Conservation (phyloP, 805 yeast species). For the Spathaspora boniae region DNA sequence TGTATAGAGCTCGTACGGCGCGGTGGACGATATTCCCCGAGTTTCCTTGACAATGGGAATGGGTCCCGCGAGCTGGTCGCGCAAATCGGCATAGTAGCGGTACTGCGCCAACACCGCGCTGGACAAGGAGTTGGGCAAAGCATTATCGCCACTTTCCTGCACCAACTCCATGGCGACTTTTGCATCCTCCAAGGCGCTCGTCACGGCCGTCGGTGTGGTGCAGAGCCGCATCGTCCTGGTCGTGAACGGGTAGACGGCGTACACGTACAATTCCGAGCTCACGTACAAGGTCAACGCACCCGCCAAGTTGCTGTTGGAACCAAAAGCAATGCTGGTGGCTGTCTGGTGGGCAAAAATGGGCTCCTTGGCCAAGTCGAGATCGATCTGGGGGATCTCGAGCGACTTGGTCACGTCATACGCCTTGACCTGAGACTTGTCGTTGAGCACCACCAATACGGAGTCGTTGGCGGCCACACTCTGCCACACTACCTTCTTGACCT, state of each 20-base stretch:
- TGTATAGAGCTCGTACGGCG: constrained; percentile 10
- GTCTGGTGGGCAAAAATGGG: constrained; percentile 11
- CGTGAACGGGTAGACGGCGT: constrained; percentile 28
- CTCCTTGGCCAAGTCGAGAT: constrained; percentile 13
- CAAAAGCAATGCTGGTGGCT: constrained; percentile 27
- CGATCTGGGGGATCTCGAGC: constrained; percentile 15
- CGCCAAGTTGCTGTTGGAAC: constrained; percentile 18
- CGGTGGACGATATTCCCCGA: constrained; percentile 9
- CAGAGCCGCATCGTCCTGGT: constrained; percentile 14
- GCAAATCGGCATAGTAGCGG: constrained; percentile 13
- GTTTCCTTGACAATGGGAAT: constrained; percentile 13
- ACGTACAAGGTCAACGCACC: constrained; percentile 31
- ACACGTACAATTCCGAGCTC: constrained; percentile 19
- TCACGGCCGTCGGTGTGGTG: constrained; percentile 12
- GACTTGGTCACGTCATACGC: constrained; percentile 20
- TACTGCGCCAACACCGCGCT: constrained; percentile 17
- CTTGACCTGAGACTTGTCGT: constrained; percentile 15
- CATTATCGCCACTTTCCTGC: constrained; percentile 13
- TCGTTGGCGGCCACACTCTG: constrained; percentile 19
- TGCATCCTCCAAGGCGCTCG: constrained; percentile 11
- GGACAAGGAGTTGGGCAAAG: constrained; percentile 9
- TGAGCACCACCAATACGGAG: constrained; percentile 22
- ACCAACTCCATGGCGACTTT: constrained; percentile 9
- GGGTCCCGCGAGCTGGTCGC: constrained; percentile 11
- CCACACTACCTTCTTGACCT: constrained; percentile 24